phyloP scores from a whole-genome alignment of 2,329 filamentous ascomycete genomes.

The Parafenestella ontariensis region DNA sequence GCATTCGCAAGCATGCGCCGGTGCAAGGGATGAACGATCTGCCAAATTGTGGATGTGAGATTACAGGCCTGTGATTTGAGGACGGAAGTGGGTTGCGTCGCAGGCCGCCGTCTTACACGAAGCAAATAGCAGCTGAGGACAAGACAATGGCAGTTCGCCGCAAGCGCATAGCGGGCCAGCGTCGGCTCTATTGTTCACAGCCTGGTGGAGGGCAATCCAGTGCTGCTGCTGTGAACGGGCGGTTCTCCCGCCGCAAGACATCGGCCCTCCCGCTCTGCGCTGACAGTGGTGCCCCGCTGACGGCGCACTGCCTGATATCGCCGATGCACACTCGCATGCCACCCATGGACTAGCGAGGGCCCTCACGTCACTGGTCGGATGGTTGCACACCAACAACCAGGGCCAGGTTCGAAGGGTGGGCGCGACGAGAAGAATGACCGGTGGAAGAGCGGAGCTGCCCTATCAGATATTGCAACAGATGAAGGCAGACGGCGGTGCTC shows the following conservation, averaged over 20 bases:
- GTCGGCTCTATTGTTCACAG: slow-evolving; percentile 26
- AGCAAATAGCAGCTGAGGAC: slow-evolving; percentile 32
- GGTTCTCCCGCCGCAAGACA: slow-evolving; percentile 28
- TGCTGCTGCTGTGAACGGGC: slow-evolving; percentile 12
- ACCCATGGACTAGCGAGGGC: slow-evolving; percentile 21
- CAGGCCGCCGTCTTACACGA: slow-evolving; percentile 26
- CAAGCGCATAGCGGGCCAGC: slow-evolving; percentile 24
- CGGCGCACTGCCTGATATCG: slow-evolving; percentile 35
- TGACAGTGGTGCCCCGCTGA: slow-evolving; percentile 34
- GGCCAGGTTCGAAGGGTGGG: slow-evolving; percentile 16
- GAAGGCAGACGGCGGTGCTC: slow-evolving; percentile 6
- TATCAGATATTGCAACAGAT: slow-evolving; percentile 37
- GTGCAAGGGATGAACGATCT: slow-evolving; percentile 36
- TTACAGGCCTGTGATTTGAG: slow-evolving; percentile 38
- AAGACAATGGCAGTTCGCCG: slow-evolving; percentile 11
- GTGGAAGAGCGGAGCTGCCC: slow-evolving; percentile 43
- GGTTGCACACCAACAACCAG: slow-evolving; percentile 35
- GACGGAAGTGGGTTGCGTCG: slow-evolving; percentile 28
- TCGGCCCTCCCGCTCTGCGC: slow-evolving; percentile 20
- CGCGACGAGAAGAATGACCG: slow-evolving; percentile 30
- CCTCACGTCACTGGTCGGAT: slow-evolving; percentile 34
- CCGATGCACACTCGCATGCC: slow-evolving; percentile 35
- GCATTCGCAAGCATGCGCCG: slow-evolving; percentile 24
- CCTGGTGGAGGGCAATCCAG: neutral
- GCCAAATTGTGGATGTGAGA: slow-evolving; percentile 34